A percentile compares a stretch with the other conserved stretches of the same genome.
phyloP scores from a whole-genome alignment of 495 filamentous ascomycete genomes.

The Sordaria brevicollis region DNA sequence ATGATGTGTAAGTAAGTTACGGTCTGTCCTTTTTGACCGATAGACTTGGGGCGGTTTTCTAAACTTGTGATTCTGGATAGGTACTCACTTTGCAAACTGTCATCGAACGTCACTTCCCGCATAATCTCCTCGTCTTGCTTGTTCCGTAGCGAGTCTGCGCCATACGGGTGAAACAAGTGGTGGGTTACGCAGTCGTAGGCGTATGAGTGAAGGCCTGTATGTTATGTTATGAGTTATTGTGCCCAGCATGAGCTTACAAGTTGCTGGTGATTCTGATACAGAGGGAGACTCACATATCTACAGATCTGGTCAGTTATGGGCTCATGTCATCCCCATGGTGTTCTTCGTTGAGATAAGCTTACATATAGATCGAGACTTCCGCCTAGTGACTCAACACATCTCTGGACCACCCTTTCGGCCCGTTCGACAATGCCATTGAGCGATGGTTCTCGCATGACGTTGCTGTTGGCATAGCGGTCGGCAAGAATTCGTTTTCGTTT shows the following conservation, averaged over 20 bases:
- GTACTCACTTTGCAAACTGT: conserved; percentile 49
- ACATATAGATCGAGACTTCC: conserved; percentile 49
- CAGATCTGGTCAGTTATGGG: not conserved
- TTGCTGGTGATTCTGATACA: not conserved
- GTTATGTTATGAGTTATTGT: not conserved
- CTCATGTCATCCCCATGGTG: not conserved
- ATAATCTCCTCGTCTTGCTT: conserved; percentile 47
- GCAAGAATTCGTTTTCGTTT: conserved; percentile 50
- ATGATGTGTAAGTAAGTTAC: not conserved
- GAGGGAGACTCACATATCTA: not conserved
- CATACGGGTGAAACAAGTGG: conserved; percentile 53
- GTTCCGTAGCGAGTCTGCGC: conserved; percentile 42
- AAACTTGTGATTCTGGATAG: not conserved
- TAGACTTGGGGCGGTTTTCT: not conserved
- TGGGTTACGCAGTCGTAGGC: conserved; percentile 57
- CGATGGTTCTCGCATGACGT: conserved; percentile 43
- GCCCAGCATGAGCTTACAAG: not conserved
- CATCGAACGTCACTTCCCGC: conserved; percentile 54
- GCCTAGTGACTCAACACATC: conserved; percentile 31
- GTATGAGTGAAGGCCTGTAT: conserved; percentile 42
- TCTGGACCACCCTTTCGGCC: conserved; percentile 39
- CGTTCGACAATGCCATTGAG: conserved; percentile 45
- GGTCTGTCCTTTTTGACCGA: too few relatives aligned
- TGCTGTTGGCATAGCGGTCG: conserved; percentile 57
- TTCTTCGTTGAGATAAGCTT: conserved; percentile 9